Evolutionary conservation across 2,329 filamentous ascomycete species (phyloP), one percentile per base, ranked within the genome.

Genomic region (Penicillium thymicola): DNA sequence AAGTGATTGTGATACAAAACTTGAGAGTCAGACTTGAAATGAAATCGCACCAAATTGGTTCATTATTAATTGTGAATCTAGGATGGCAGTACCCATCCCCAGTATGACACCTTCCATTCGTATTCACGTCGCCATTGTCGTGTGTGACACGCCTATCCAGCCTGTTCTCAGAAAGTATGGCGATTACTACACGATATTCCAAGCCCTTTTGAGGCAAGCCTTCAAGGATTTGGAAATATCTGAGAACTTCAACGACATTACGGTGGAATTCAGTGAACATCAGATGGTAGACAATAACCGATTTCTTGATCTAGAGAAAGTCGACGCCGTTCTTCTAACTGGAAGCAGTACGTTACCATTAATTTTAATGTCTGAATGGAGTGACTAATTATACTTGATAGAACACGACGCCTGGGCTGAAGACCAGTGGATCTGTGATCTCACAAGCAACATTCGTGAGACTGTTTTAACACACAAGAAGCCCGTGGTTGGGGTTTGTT

Each of bases 401-500:
- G 69, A 69, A 52, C 63, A 70, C 61, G 78, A 75, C 18, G 74
- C 78, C 2, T 79, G 75, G 55, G 69, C 76, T 43, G 69, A 79
- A 47, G 71, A 78, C 34, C 65, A 71, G 0, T 81, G 78, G 79
- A 80, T 81, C 49, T 43, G 77, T 18, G 68, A 70, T 16, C 68
- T 81, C 21, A 74, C 75, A 25, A 68, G 73, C 54, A 81, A 75
- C 50, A 67, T 76, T 7, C 68, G 73, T 11, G 64, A 68, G 4
- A 61, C 65, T 16, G 44, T 65, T 1, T 38, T 59, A 7, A 30
- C 57, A 3, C 49, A 62, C 21, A 53, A 59, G 11, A 69, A 66
- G 51, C 73, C 70, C 6, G 67, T 80, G 0, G 69, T 80, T 10
- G 79, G 79, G 1, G 71, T 80, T 37, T 81, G 79, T 59, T 81